Base-by-base conservation (phyloP, 495 filamentous ascomycete species). In the Aspergillus incahuasiensis region DNA sequence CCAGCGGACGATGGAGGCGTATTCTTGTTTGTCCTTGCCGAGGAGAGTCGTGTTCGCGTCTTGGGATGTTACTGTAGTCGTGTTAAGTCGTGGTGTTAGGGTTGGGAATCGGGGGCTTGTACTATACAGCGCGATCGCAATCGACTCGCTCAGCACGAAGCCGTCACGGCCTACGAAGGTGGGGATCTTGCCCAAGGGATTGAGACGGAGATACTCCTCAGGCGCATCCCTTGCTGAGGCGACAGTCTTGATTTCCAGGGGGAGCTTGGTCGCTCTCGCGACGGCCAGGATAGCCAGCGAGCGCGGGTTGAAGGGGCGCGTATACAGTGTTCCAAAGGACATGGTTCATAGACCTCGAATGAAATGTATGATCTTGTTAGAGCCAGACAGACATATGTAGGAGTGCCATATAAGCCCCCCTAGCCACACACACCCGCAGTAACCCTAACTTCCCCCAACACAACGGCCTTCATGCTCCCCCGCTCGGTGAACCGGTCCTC, bases 201-300 rank as follows among this genome's bases (percentile, higher is more conserved):
- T 47, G 8, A 47, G 44, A 22, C 32, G 24, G 44, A 30, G 44
- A 47, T 47, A 47, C 44, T 47, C 44, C 13, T 28, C 13, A 13
- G 44, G 22, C 1, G 44, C 24, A 3, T 30, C 44, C 3, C 16
- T 13, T 2, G 24, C n/a, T n/a, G 44, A 47, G 5, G 44, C 9
- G 44, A 47, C 32, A n/a, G 44, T 47, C 25, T 47, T 30, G 44
- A 32, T 30, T 7, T 47, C 24, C 13, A 47, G 44, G 2, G 22
- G 13, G 3, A 47, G 24, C 16, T 47, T 47, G 22, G 28, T n/a
- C 3, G 44, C 44, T 32, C 32, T 47, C 15, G 44, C 44, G 3
- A 47, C n/a, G 12, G 44, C 44, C 8, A 47, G 44, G 15, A 47
- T 47, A 1, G 44, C 44, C 44, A 47, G 44, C 22, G 44, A 47